These are phyloP conservation scores for Colletotrichum nymphaeae DNA, from an alignment of 2,329 filamentous ascomycete species.

Conservation along the genomic window DNA sequence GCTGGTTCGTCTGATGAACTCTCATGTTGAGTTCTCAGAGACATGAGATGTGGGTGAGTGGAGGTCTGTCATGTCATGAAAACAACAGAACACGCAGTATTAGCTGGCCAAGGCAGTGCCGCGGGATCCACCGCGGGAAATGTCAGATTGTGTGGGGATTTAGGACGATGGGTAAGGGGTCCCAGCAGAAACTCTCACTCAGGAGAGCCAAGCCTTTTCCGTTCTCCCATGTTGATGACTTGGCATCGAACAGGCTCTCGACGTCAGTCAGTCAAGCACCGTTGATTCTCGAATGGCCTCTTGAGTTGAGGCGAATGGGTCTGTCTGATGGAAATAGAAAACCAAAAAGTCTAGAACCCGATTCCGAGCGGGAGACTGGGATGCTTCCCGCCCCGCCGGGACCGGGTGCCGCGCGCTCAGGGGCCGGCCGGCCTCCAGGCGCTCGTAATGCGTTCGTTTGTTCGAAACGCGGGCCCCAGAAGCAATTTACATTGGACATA, in stretches of 20 bases:
- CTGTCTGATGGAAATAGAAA: not conserved
- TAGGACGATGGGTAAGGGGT: not conserved
- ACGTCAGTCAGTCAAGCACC: no score
- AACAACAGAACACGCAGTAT: not conserved
- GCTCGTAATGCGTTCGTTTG: slow-evolving; percentile 14
- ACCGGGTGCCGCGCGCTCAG: slow-evolving; percentile 10
- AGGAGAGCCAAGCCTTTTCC: not conserved
- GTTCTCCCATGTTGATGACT: not conserved
- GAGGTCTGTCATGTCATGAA: not conserved
- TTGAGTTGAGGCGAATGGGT: no score
- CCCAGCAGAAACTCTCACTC: not conserved
- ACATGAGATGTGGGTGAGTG: not conserved
- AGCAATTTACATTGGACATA: slow-evolving; percentile 17
- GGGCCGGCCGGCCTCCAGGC: not conserved
- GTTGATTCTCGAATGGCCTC: no score
- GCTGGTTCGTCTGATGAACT: not conserved
- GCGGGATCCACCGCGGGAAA: slow-evolving; percentile 1
- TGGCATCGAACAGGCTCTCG: no score
- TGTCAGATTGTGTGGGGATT: slow-evolving; percentile 5
- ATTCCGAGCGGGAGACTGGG: not conserved
- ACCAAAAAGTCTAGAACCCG: slow-evolving; percentile 2
- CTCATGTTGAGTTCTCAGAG: not conserved
- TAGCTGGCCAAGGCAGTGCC: not conserved
- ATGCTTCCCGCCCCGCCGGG: slow-evolving; percentile 4
- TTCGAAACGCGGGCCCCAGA: slow-evolving; percentile 31